phyloP scores from a whole-genome alignment of 495 filamentous ascomycete genomes.

The Daldinia loculata region DNA sequence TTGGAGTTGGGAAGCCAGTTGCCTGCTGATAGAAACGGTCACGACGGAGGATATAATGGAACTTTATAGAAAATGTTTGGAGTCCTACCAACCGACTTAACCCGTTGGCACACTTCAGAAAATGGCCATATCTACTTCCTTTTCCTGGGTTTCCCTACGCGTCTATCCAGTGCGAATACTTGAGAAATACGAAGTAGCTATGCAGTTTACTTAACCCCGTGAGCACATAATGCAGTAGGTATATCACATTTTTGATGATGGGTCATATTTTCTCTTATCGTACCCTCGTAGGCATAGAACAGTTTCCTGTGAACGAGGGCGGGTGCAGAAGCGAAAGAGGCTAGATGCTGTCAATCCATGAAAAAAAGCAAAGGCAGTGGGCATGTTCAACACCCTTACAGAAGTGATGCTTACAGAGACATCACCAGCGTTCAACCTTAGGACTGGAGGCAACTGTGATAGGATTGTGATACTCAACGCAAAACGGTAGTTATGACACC shows the following conservation, averaged over 20 bases:
- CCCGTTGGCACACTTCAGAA: not conserved
- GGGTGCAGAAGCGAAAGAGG: not conserved
- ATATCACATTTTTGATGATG: constrained; percentile 3
- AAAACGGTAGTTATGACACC: not conserved
- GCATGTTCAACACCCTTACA: not conserved
- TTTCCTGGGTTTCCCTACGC: not conserved
- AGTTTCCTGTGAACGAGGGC: not conserved
- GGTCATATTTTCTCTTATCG: constrained; percentile 11
- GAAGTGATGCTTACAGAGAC: not conserved
- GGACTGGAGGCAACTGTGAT: not conserved
- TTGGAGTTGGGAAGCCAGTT: not conserved
- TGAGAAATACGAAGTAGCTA: not conserved
- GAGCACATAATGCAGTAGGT: not conserved
- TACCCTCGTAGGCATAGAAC: not conserved
- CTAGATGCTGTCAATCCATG: not conserved
- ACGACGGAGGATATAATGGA: not conserved
- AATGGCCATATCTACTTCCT: not conserved
- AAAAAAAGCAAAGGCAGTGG: constrained; percentile 15
- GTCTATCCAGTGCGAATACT: not conserved
- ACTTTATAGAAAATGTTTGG: not conserved
- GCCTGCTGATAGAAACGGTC: not conserved
- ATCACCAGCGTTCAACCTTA: constrained; percentile 8
- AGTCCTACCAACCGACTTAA: not conserved
- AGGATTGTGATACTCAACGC: not conserved
- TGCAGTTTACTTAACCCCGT: not conserved